Conservation (phyloP, 441 rosid genomes). For the Manihot esculenta region DNA sequence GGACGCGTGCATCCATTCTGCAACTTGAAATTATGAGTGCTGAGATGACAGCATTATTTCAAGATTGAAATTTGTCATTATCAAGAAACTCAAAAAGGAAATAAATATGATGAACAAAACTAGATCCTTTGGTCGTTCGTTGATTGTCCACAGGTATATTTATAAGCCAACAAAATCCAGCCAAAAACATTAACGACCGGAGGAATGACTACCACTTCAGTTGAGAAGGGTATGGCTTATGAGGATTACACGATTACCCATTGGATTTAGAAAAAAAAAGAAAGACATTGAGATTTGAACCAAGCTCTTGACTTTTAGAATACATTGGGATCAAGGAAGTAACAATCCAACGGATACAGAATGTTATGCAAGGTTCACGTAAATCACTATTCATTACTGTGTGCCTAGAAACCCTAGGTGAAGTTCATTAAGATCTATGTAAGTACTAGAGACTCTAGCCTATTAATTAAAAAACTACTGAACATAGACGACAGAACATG, state of each 20-base stretch:
- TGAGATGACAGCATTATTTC: not conserved
- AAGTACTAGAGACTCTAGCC: not conserved
- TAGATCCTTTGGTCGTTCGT: constrained; percentile 1
- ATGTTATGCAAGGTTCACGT: constrained; percentile 7
- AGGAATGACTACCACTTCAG: not conserved
- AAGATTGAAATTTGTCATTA: not conserved
- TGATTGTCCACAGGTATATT: constrained; percentile 12
- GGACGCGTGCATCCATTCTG: not conserved
- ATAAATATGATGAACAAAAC: constrained; percentile 22
- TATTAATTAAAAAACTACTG: not conserved
- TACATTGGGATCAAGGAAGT: constrained; percentile 31
- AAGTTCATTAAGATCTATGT: constrained; percentile 6
- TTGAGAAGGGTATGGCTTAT: too few species aligned
- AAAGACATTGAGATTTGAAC: constrained; percentile 41
- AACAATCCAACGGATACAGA: constrained; percentile 20
- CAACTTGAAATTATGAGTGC: constrained; percentile 9
- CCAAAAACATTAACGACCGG: constrained; percentile 25
- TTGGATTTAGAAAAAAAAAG: constrained; percentile 20
- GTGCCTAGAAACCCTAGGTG: constrained; percentile 14
- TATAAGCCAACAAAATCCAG: constrained; percentile 23
- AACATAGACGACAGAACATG: constrained; percentile 27
- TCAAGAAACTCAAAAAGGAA: not conserved
- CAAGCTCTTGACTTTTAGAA: constrained; percentile 35
- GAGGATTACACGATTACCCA: constrained; percentile 10
- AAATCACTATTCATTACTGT: constrained; percentile 5